Base-by-base conservation (phyloP, 2,329 filamentous ascomycete genomes). In the Aotearoamyces nothofagi region DNA sequence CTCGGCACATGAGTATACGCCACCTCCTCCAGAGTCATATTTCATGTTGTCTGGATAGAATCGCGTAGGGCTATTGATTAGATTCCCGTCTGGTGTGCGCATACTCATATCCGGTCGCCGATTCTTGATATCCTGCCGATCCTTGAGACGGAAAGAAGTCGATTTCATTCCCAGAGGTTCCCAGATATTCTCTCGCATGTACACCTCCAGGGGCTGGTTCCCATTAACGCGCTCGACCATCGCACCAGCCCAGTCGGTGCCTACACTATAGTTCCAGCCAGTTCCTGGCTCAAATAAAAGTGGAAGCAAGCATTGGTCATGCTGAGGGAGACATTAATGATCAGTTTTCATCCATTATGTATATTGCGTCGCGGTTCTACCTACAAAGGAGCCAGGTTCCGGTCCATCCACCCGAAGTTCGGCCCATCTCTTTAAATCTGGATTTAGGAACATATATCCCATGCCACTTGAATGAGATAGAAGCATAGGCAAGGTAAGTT, bases 211-310 rank as follows among this genome's bases (percentile, higher is more conserved):
- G 14, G 33, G 30, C 1, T 17, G 31, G 15, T 17, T 22, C 1
- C 26, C 24, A 17, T 32, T 38, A 2, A 38, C 22, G 5, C 65
- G 55, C 36, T 65, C 55, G 1, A 70, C 39, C 0, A 56, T 46
- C 1, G 63, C 40, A 3, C 66, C 66, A 0, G 58, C 64, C 66
- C 65, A 71, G 42, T 71, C 66, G 4, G 66, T 49, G 6, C 46
- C 44, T 5, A 52, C 51, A 1, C 66, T 63, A 13, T 78, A 78
- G 33, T 69, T 56, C 66, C 69, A 78, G 5, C 54, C 54, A 12
- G 63, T 60, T 0, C 73, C 72, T 0, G 75, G 74, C 39, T 78
- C 70, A 37, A 73, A 72, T 2, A 76, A 43, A 9, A 80, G 49
- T n/a, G n/a, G n/a, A n/a, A n/a, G n/a, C n/a, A n/a, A n/a, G n/a